Percentiles rank a stretch among this genome's conserved stretches.
These are phyloP conservation scores for Wickerhamomyces sp. DNA, from an alignment of 1,139 yeast genomes.

Conservation along the genomic window DNA sequence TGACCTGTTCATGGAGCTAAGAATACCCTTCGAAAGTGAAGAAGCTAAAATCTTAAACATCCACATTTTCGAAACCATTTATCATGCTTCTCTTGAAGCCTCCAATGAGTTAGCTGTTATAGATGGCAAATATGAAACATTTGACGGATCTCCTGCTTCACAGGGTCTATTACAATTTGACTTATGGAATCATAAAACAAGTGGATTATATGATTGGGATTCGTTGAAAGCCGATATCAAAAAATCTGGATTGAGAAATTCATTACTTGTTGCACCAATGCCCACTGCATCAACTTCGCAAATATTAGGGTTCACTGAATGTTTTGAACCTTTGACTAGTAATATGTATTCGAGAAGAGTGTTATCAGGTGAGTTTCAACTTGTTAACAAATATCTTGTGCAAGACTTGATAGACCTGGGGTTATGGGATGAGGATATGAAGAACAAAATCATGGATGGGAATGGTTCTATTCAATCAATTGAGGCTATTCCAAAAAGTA, in stretches of 20 bases:
- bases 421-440: slow-evolving; percentile 75
- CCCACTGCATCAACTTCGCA: slow-evolving; percentile 96
- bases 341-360: slow-evolving; percentile 84
- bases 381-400: slow-evolving; percentile 78
- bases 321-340: slow-evolving; percentile 88
- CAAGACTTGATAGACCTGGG: slow-evolving; percentile 80
- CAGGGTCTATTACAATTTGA: slow-evolving; percentile 75
- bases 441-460: slow-evolving; percentile 68
- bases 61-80: slow-evolving; percentile 84
- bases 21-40: slow-evolving; percentile 74
- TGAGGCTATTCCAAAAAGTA: slow-evolving; percentile 66
- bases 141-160: slow-evolving; percentile 78
- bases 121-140: slow-evolving; percentile 63
- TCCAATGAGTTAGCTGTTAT: slow-evolving; percentile 66
- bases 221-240: slow-evolving; percentile 52
- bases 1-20: slow-evolving; percentile 68
- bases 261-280: slow-evolving; percentile 87
- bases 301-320: slow-evolving; percentile 82
- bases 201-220: slow-evolving; percentile 62
- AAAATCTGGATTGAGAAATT: slow-evolving; percentile 69
- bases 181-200: slow-evolving; percentile 51
- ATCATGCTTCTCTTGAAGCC: slow-evolving; percentile 81
- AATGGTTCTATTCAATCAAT: slow-evolving; percentile 86
- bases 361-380: slow-evolving; percentile 82
- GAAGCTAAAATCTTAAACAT: slow-evolving; percentile 70